These are phyloP conservation scores for Amaranthus hypochondriacus DNA, from an alignment of 148 eudicot genomes.

Conservation along the genomic window DNA sequence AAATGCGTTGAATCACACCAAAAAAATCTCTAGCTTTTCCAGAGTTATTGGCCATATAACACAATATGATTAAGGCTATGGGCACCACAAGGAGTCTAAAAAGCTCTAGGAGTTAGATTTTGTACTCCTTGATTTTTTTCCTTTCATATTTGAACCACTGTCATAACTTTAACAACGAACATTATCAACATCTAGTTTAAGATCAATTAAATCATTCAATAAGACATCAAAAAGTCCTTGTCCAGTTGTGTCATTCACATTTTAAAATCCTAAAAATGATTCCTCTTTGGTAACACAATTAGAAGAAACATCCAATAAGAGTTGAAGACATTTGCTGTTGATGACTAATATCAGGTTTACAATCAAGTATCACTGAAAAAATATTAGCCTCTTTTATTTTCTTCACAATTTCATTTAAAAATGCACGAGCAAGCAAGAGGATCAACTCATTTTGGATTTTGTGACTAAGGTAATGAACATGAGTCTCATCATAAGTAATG, in stretches of 20 bases:
- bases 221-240: background rate
- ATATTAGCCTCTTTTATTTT: background rate
- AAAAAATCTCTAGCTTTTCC: conserved; percentile 22
- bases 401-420: background rate
- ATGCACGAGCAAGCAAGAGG: too few relatives aligned
- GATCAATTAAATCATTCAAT: background rate
- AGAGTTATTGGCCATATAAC: conserved; percentile 24
- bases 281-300: background rate
- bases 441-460: too few relatives aligned
- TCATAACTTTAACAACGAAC: conserved; percentile 7
- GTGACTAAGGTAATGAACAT: too few relatives aligned
- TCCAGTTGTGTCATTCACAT: background rate
- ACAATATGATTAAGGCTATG: conserved; percentile 23
- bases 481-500: conserved; percentile 2
- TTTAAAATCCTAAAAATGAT: too few relatives aligned
- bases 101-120: background rate
- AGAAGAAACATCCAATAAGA: background rate
- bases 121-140: background rate
- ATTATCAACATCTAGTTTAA: conserved; percentile 4
- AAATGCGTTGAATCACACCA: conserved; percentile 25
- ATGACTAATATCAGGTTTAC: conserved; percentile 1
- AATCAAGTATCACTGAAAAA: conserved; percentile 11
- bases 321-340: background rate
- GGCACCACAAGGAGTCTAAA: conserved; percentile 28
- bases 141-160: conserved; percentile 8